Conservation (phyloP, 2,329 filamentous ascomycete genomes). For the Rhinocladiella mackenziei region DNA sequence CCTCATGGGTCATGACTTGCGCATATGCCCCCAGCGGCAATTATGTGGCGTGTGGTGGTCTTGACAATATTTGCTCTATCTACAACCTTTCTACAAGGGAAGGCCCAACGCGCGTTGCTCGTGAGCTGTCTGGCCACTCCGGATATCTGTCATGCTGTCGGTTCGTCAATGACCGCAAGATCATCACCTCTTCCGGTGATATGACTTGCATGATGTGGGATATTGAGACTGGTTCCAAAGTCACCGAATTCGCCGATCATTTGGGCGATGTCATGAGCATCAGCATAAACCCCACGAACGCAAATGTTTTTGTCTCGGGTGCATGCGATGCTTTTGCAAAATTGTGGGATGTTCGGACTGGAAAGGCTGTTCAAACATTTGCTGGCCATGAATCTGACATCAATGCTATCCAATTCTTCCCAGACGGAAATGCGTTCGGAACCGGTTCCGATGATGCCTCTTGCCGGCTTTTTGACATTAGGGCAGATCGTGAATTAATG, state of each 20-base stretch:
- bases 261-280: conserved; percentile 99
- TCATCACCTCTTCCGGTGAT: conserved; percentile 95
- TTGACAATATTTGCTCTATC: conserved; percentile 99
- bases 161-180: conserved; percentile 97
- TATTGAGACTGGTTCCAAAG: conserved; percentile 94
- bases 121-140: conserved; percentile 93
- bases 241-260: conserved; percentile 97
- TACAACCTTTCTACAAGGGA: conserved; percentile 97
- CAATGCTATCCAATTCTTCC: conserved; percentile 99
- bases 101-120: conserved; percentile 91
- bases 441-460: conserved; percentile 97
- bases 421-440: conserved; percentile 95
- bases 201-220: conserved; percentile 99
- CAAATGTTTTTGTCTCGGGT: conserved; percentile 99
- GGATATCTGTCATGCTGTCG: conserved; percentile 97
- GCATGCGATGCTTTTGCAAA: conserved; percentile 98
- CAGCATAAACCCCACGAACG: conserved; percentile 98
- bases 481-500: conserved; percentile 77
- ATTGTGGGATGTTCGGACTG: conserved; percentile 96
- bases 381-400: conserved; percentile 98
- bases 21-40: conserved; percentile 97
- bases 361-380: conserved; percentile 98
- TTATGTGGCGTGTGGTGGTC: conserved; percentile 95
- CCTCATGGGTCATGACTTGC: conserved; percentile 99
- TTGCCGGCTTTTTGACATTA: conserved; percentile 95